Conservation (phyloP, 192 early-diverging fungal genomes). For the Coemansia umbellata region DNA sequence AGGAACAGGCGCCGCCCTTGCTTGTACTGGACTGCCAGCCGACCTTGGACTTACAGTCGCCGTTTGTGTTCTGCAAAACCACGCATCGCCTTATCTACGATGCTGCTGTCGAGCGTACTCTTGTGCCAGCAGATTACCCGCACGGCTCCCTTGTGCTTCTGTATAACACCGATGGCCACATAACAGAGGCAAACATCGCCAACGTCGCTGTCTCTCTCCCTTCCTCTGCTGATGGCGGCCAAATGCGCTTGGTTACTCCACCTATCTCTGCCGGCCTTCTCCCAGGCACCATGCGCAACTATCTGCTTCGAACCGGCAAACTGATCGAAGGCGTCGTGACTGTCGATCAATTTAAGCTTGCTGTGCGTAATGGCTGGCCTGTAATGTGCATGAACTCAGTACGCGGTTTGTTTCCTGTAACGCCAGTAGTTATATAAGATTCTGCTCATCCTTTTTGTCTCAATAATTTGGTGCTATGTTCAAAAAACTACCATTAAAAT, state of each 20-base stretch:
- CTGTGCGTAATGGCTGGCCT: conserved; percentile 23
- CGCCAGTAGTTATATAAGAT: background rate
- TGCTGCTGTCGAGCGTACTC: conserved; percentile 7
- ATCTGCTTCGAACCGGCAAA: conserved; percentile 18
- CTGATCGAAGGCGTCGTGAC: conserved; percentile 26
- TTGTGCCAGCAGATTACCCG: background rate
- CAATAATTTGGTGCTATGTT: background rate
- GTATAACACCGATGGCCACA: conserved; percentile 12
- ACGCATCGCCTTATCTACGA: conserved; percentile 32
- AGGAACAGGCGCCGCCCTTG: background rate
- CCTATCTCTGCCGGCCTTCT: conserved; percentile 17
- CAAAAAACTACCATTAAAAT: background rate
- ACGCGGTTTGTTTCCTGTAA: conserved; percentile 25
- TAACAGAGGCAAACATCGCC: conserved; percentile 41
- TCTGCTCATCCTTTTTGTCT: background rate
- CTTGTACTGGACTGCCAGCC: conserved; percentile 29
- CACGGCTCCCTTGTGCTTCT: conserved; percentile 28
- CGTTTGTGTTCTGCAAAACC: conserved; percentile 41
- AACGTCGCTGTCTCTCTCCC: conserved; percentile 34
- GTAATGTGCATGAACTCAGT: conserved; percentile 50
- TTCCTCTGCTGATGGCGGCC: background rate
- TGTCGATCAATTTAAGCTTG: conserved; percentile 28
- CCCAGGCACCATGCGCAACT: conserved; percentile 33
- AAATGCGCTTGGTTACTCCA: conserved; percentile 24
- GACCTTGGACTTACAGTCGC: conserved; percentile 7